Evolutionary conservation across 495 filamentous ascomycete species (phyloP), one percentile per base, ranked within the genome.

Genomic region (Cryomyces minteri): DNA sequence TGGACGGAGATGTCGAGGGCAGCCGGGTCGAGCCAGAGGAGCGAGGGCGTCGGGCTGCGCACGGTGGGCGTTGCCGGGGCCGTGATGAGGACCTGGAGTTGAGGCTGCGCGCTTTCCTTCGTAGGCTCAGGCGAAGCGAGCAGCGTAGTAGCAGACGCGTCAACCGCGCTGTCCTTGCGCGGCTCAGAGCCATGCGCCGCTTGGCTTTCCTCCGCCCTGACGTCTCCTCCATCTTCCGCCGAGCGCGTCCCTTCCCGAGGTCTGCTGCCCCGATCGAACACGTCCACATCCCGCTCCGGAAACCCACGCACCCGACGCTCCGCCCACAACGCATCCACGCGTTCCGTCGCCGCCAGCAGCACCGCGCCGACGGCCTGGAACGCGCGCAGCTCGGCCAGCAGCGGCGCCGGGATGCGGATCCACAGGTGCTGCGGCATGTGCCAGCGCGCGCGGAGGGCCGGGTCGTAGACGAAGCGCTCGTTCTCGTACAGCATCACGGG

Each of bases 321-420:
- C 1, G 40, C 38, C 31, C 40, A 34, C 8, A 56, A 47, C 29
- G 45, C 29, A 9, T 56, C 47, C 32, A 57, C 49, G 4, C 58
- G 54, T 12, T 57, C 48, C 39, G 56, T 28, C n/a, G 54, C 47
- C 10, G 55, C 57, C 32, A 45, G 37, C 7, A 61, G 46, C 2
- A 57, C 58, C 9, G 61, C 61, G 18, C 53, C 61, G 12, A 51
- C 50, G 31, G 56, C 51, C 40, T 55, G 51, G 36, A 59, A 45
- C 29, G 50, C 43, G 8, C 40, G 49, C 11, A 54, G 8, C 31
- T 40, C 40, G 4, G 40, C 33, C 31, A 43, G 40, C 5, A 62
- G 45, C 4, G 41, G 25, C 8, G 34, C 8, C 3, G 59, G 52
- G 6, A 64, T 40, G 11, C 33, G 41, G 14, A 46, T 36, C 47